Conservation (phyloP, 148 eudicot genomes). For the Cornus controversa region DNA sequence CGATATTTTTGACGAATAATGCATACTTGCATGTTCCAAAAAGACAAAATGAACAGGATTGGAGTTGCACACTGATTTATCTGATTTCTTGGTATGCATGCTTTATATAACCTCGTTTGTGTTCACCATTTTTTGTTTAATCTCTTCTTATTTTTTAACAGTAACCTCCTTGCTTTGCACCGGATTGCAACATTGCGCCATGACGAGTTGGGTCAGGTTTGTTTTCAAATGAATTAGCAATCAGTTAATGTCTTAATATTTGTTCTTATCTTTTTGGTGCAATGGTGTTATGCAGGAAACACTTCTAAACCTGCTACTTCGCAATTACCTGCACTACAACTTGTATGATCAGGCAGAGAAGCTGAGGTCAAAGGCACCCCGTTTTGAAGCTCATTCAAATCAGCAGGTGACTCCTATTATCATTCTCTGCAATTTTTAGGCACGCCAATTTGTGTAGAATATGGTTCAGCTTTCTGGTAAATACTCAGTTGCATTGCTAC, state of each 20-base stretch:
- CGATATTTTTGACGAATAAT: neutral
- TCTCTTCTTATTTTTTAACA: constrained; percentile 23
- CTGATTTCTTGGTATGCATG: neutral
- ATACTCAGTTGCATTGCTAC: neutral
- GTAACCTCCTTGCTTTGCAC: constrained; percentile 88
- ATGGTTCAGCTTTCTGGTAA: neutral
- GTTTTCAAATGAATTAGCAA: constrained; percentile 17
- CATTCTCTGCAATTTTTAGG: neutral
- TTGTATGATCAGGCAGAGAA: constrained; percentile 97
- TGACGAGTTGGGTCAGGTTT: constrained; percentile 98
- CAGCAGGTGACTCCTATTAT: constrained; percentile 63
- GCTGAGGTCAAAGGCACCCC: constrained; percentile 96
- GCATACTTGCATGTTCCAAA: too few species aligned
- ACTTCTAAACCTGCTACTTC: constrained; percentile 85
- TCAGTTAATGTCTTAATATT: neutral
- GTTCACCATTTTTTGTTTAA: constrained; percentile 3
- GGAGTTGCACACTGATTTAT: neutral
- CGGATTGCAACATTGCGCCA: constrained; percentile 87
- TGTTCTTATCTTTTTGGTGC: constrained; percentile 3
- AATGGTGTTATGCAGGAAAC: constrained; percentile 62
- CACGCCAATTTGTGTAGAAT: neutral
- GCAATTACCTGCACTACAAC: constrained; percentile 94
- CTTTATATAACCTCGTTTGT: neutral
- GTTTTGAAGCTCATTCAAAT: constrained; percentile 96
- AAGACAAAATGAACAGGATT: neutral